Evolutionary conservation across 805 yeast genomes (phyloP).

Genomic region (Wickerhamomyces tratensis): DNA sequence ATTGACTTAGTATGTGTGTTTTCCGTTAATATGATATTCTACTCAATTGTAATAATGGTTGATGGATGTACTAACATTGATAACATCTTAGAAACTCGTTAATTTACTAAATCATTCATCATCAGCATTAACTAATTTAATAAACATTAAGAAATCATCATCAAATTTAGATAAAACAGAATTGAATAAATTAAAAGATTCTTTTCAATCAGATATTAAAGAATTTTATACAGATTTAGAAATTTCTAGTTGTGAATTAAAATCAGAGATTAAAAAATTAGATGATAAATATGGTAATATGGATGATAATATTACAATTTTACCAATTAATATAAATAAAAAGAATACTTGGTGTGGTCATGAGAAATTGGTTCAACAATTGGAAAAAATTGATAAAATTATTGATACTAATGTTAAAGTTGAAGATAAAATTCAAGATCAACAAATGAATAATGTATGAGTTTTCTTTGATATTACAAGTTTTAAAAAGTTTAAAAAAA

Average conservation of each 20-base stretch:
- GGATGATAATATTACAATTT: slow-evolving; percentile 37
- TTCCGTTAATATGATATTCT: too few species aligned
- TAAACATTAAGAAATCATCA: slow-evolving; percentile 21
- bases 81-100: slow-evolving; percentile 33
- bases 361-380: slow-evolving; percentile 42
- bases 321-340: slow-evolving; percentile 61
- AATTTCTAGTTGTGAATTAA: slow-evolving; percentile 44
- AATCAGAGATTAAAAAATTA: slow-evolving; percentile 58
- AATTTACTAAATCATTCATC: slow-evolving; percentile 41
- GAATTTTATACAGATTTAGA: slow-evolving; percentile 46
- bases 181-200: slow-evolving; percentile 20
- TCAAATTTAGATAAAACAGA: slow-evolving; percentile 8
- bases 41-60: too few species aligned
- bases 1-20: slow-evolving; percentile 31
- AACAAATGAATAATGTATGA: too few species aligned
- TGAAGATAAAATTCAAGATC: background rate
- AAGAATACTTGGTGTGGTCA: slow-evolving; percentile 62
- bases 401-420: slow-evolving; percentile 4
- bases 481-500: too few species aligned
- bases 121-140: slow-evolving; percentile 31
- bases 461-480: too few species aligned
- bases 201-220: slow-evolving; percentile 34
- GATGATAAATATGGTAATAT: slow-evolving; percentile 49
- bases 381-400: slow-evolving; percentile 24
- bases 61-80: background rate